A percentile compares a stretch with the other conserved stretches of the same genome.
Evolutionary conservation across 2,329 filamentous ascomycete species (phyloP).

Genomic region (Cercospora sesami): DNA sequence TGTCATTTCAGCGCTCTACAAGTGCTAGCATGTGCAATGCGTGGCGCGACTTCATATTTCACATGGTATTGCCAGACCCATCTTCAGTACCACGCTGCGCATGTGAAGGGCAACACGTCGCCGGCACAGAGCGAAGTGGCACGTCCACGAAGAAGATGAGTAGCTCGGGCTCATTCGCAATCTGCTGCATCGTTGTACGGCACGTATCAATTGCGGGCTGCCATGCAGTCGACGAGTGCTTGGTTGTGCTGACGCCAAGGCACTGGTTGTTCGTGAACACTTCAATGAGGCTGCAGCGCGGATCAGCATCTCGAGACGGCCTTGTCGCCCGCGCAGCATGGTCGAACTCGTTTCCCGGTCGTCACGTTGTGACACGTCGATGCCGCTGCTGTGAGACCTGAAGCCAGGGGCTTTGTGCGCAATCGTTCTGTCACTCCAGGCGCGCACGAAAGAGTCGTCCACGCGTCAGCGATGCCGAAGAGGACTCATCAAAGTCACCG

Average conservation of each 20-base stretch:
- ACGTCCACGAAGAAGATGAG: neutral
- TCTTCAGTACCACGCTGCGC: neutral
- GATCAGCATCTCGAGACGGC: neutral
- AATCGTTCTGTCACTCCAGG: neutral
- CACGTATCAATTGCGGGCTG: neutral
- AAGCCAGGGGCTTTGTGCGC: slow-evolving; percentile 1
- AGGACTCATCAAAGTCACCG: neutral
- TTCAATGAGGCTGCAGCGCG: neutral
- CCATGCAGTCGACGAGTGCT: neutral
- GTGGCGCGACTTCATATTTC: neutral
- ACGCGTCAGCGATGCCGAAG: neutral
- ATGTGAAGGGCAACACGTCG: neutral
- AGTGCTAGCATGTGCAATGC: neutral
- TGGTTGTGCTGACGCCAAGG: neutral
- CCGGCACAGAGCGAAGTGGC: neutral
- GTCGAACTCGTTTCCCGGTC: neutral
- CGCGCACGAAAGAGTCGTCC: neutral
- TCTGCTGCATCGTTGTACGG: neutral
- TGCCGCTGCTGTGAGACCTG: neutral
- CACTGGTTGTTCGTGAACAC: neutral
- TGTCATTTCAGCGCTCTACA: neutral
- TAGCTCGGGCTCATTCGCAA: neutral
- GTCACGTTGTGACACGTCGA: neutral
- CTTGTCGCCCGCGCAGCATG: neutral
- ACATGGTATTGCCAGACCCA: neutral